These are phyloP conservation scores for Cercospora beticola DNA, from an alignment of 2,329 filamentous ascomycete species.

Conservation along the genomic window DNA sequence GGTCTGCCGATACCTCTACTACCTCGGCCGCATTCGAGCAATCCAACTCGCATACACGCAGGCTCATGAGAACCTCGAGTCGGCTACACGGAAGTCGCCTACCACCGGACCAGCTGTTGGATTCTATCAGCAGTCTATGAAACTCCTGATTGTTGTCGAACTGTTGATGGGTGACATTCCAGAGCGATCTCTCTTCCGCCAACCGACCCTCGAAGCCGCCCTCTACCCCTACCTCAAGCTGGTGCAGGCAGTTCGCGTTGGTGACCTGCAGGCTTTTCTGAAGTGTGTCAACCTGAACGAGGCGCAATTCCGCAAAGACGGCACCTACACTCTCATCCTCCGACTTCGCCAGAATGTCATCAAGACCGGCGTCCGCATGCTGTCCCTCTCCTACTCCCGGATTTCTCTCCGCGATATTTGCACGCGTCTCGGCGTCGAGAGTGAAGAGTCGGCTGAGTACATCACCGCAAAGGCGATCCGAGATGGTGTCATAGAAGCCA, in stretches of 20 bases:
- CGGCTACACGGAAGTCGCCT: constrained; percentile 91
- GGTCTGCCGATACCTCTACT: constrained; percentile 95
- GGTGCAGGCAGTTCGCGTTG: constrained; percentile 93
- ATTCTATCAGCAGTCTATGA: constrained; percentile 94
- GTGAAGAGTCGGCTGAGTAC: constrained; percentile 97
- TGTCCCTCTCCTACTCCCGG: constrained; percentile 95
- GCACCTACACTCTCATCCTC: constrained; percentile 91
- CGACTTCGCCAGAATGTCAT: constrained; percentile 97
- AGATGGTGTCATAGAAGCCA: constrained; percentile 95
- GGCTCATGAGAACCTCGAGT: constrained; percentile 89
- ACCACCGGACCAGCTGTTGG: constrained; percentile 85
- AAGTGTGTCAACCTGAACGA: constrained; percentile 79
- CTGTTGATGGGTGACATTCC: constrained; percentile 98
- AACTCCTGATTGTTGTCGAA: constrained; percentile 94
- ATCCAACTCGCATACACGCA: constrained; percentile 97
- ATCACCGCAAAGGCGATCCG: constrained; percentile 98
- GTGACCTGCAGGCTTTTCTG: constrained; percentile 90
- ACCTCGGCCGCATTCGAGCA: constrained; percentile 91
- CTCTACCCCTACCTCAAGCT: constrained; percentile 91
- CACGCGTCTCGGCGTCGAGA: constrained; percentile 87
- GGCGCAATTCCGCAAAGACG: constrained; percentile 84
- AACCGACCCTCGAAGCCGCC: constrained; percentile 79
- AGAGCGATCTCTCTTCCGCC: constrained; percentile 89
- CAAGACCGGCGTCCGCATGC: constrained; percentile 98
- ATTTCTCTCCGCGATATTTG: constrained; percentile 97